Conservation (phyloP, 306 rosid genomes). For the Castanospermum australe region DNA sequence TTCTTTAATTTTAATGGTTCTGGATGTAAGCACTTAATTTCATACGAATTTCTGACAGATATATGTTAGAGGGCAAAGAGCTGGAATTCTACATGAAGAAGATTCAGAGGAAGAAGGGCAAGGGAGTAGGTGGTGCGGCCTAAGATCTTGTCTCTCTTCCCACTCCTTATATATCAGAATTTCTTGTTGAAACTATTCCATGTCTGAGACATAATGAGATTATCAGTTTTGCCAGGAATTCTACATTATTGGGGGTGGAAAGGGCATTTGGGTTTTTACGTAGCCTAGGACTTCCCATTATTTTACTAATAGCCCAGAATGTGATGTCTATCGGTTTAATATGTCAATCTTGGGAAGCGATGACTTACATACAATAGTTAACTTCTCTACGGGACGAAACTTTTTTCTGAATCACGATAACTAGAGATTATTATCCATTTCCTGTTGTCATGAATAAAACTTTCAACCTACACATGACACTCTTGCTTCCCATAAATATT, state of each 20-base stretch:
- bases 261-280: background rate
- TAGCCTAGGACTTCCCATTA: background rate
- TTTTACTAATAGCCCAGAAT: background rate
- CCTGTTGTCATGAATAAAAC: no score
- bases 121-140: conserved; percentile 47
- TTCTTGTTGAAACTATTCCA: background rate
- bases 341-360: no score
- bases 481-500: background rate
- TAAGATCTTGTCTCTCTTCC: conserved; percentile 21
- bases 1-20: background rate
- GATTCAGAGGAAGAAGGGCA: conserved; percentile 72
- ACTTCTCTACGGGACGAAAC: no score
- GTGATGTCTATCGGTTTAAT: no score
- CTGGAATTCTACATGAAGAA: conserved; percentile 78
- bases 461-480: no score
- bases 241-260: background rate
- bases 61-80: conserved; percentile 72
- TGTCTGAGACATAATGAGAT: background rate
- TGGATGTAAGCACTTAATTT: background rate
- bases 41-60: conserved; percentile 35
- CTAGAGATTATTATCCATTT: no score
- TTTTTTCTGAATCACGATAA: no score
- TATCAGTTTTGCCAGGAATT: conserved; percentile 15
- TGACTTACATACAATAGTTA: no score
- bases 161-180: background rate